A percentile compares a stretch with the other conserved stretches of the same genome.
phyloP scores from a whole-genome alignment of 306 rosid species.

The Ormosia emarginata region DNA sequence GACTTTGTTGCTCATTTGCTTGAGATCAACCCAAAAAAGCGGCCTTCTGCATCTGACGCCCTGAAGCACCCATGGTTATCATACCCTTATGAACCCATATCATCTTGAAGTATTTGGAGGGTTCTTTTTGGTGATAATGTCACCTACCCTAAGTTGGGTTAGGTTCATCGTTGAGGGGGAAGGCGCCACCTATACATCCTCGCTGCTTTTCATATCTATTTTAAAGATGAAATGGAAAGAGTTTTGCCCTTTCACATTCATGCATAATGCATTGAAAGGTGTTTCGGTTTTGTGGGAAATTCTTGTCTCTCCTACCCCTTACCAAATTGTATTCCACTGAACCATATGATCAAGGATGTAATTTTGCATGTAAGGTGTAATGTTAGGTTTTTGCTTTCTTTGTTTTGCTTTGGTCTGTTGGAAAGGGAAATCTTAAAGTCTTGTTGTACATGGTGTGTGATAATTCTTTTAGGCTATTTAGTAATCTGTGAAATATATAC shows the following conservation, averaged over 20 bases:
- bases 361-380: conserved; percentile 48
- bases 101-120: conserved; percentile 49
- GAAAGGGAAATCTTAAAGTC: conserved; percentile 41
- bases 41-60: conserved; percentile 80
- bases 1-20: conserved; percentile 79
- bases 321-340: conserved; percentile 46
- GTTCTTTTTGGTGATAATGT: conserved; percentile 9
- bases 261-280: conserved; percentile 39
- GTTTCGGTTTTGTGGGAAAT: conserved; percentile 44
- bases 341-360: conserved; percentile 47
- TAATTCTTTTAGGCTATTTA: conserved; percentile 67
- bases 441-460: conserved; percentile 68
- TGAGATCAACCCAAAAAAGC: conserved; percentile 75
- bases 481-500: conserved; percentile 40
- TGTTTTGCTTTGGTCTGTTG: conserved; percentile 39
- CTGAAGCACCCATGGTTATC: conserved; percentile 90
- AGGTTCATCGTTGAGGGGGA: conserved; percentile 23
- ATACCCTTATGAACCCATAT: conserved; percentile 84
- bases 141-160: conserved; percentile 28
- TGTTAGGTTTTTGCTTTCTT: conserved; percentile 42
- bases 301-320: conserved; percentile 21
- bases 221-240: conserved; percentile 33
- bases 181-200: conserved; percentile 24
- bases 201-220: conserved; percentile 24
- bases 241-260: conserved; percentile 29